Percentiles rank a stretch among this genome's conserved stretches.
Conservation (phyloP, 179 eudicot species). For the Heliamphora pulchella region DNA sequence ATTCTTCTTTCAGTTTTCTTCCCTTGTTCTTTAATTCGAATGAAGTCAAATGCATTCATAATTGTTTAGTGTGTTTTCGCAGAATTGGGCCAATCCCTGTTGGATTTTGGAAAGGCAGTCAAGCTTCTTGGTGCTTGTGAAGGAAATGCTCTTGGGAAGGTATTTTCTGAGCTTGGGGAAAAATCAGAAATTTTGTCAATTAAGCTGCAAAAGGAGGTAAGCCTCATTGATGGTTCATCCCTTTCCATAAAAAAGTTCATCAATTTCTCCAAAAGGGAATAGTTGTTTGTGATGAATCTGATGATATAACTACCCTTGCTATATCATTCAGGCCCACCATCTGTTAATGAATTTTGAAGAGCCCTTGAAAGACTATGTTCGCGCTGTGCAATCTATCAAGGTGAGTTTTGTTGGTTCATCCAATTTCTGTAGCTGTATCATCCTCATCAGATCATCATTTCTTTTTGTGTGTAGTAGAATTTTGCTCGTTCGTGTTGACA, state of each 20-base stretch:
- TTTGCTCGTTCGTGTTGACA: not conserved
- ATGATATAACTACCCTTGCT: constrained; percentile 12
- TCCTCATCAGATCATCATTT: not conserved
- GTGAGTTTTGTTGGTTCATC: constrained; percentile 26
- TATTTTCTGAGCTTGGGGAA: constrained; percentile 86
- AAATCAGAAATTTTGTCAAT: constrained; percentile 77
- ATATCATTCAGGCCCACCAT: constrained; percentile 58
- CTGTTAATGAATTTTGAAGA: constrained; percentile 94
- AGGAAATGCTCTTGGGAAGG: constrained; percentile 80
- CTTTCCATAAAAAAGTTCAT: not conserved
- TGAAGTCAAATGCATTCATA: not conserved
- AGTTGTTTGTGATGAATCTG: not conserved
- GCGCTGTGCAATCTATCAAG: constrained; percentile 94
- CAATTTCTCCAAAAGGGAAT: not conserved
- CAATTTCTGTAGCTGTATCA: not conserved
- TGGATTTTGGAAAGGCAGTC: constrained; percentile 91
- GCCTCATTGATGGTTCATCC: not conserved
- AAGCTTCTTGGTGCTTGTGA: constrained; percentile 86
- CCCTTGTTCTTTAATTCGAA: not conserved
- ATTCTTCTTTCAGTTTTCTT: not conserved
- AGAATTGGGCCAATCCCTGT: constrained; percentile 85
- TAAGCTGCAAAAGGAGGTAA: constrained; percentile 81
- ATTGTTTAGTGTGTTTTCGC: constrained; percentile 18
- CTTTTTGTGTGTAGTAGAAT: not conserved
- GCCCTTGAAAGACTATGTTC: constrained; percentile 94